Evolutionary conservation across 495 filamentous ascomycete genomes (phyloP), one percentile per base, ranked within the genome.

Genomic region (Trichodelitschia bisporula): DNA sequence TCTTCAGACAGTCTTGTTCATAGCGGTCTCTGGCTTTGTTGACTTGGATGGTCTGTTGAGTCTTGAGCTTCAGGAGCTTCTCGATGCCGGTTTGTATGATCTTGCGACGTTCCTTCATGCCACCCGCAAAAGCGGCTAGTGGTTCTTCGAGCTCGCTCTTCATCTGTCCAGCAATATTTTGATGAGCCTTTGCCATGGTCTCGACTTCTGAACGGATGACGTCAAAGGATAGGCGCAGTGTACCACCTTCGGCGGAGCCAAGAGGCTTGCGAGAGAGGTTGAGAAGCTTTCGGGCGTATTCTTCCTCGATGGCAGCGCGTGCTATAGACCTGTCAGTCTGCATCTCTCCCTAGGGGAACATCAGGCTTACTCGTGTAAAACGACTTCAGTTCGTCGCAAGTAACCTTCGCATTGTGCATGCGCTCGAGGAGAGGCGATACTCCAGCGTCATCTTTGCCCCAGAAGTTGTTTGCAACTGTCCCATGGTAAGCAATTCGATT

Each of bases 401-500:
- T 93, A 36, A 73, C 62, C 59, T 99, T 99, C 19, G 89, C 75
- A 58, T 71, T 73, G 48, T 84, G 77, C 78, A 99, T 90, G 45
- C 89, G 83, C 47, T 89, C 79, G 25, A 99, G 64, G 52, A 99
- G 66, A 32, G 89, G 89, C 26, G 61, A 60, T 40, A 95, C 77
- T 40, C 89, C 89, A 24, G 89, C 89, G 58, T 99, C 89, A 49
- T 99, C 82, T 59, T 84, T 93, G 36, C 89, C 89, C 89, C 89
- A 99, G 54, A 99, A 99, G 49, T 99, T 95, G 56, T 95, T 95
- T 43, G 89, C 82, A 53, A 95, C 80, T 91, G 40, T 15, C 29
- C 4, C 19, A 9, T 29, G 16, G 27, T 9, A 29, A 16, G 8
- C 16, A 15, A 6, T 29, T 10, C 16, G 4, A 6, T 30, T n/a